These are phyloP conservation scores for Chlorella ohadii DNA, from an alignment of 139 green algal species.

Conservation along the genomic window DNA sequence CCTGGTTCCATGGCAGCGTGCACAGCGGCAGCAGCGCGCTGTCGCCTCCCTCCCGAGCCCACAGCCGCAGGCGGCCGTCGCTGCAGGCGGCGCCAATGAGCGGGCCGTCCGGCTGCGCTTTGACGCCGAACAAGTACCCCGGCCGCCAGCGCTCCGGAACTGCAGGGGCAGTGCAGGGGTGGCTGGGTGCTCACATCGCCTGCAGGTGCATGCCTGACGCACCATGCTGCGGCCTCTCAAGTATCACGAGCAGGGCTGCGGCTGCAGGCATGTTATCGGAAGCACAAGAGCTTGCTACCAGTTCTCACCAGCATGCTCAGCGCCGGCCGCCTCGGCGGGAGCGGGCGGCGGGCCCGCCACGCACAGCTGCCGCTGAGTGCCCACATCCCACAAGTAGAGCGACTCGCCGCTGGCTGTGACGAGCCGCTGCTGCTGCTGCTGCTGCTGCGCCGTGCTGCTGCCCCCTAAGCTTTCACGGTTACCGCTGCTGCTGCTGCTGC, in stretches of 20 bases:
- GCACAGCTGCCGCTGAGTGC: constrained; percentile 8
- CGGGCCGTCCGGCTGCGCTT: constrained; percentile 4
- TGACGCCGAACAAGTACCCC: constrained; percentile 11
- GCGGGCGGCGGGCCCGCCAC: background rate
- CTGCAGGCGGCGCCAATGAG: constrained; percentile 28
- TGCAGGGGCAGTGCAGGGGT: background rate
- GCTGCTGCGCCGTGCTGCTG: background rate
- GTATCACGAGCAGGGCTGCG: no score
- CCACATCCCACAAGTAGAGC: constrained; percentile 16
- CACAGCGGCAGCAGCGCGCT: background rate
- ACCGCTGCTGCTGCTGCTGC: background rate
- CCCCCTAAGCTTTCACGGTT: no score
- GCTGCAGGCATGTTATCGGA: no score
- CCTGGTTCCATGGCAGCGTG: constrained; percentile 31
- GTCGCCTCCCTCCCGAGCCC: constrained; percentile 9
- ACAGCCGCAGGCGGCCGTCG: constrained; percentile 24
- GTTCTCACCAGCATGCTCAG: background rate
- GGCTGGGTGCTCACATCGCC: background rate
- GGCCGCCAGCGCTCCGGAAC: constrained; percentile 27
- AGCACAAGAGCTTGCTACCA: no score
- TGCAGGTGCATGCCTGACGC: background rate
- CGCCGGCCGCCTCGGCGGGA: background rate
- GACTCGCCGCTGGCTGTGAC: constrained; percentile 26
- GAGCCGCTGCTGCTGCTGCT: background rate
- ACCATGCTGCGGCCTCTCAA: no score